These are phyloP conservation scores for Aspergillus sp. DNA, from an alignment of 2,329 filamentous ascomycete genomes.

Conservation along the genomic window DNA sequence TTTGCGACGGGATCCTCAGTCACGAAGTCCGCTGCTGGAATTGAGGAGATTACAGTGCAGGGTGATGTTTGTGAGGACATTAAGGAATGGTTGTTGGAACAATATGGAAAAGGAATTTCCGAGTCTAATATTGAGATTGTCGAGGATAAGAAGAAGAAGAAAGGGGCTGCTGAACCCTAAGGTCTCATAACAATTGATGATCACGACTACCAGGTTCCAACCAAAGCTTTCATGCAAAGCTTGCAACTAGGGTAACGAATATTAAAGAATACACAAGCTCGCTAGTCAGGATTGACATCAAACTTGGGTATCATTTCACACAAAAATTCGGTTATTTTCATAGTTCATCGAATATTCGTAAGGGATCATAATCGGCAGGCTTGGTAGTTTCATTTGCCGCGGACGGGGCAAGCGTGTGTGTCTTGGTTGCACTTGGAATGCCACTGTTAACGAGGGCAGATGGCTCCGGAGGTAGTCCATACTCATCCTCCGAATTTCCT, in stretches of 20 bases:
- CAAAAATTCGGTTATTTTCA: slow-evolving; percentile 22
- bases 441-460: background rate
- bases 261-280: background rate
- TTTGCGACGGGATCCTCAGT: slow-evolving; percentile 93
- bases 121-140: slow-evolving; percentile 94
- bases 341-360: slow-evolving; percentile 31
- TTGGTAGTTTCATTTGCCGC: background rate
- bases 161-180: slow-evolving; percentile 9
- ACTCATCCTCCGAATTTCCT: background rate
- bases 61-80: slow-evolving; percentile 96
- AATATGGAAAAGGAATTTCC: slow-evolving; percentile 79
- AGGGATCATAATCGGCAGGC: slow-evolving; percentile 23
- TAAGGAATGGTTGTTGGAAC: slow-evolving; percentile 83
- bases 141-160: slow-evolving; percentile 96
- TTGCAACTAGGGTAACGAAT: slow-evolving; percentile 2
- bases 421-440: background rate
- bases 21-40: slow-evolving; percentile 80
- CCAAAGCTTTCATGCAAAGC: slow-evolving; percentile 9
- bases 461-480: slow-evolving; percentile 1
- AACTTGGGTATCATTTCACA: background rate
- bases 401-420: background rate
- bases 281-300: background rate
- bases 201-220: background rate
- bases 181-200: slow-evolving; percentile 25
- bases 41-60: slow-evolving; percentile 97